phyloP scores from a whole-genome alignment of 2,329 filamentous ascomycete genomes.

The Exophiala viscosa region DNA sequence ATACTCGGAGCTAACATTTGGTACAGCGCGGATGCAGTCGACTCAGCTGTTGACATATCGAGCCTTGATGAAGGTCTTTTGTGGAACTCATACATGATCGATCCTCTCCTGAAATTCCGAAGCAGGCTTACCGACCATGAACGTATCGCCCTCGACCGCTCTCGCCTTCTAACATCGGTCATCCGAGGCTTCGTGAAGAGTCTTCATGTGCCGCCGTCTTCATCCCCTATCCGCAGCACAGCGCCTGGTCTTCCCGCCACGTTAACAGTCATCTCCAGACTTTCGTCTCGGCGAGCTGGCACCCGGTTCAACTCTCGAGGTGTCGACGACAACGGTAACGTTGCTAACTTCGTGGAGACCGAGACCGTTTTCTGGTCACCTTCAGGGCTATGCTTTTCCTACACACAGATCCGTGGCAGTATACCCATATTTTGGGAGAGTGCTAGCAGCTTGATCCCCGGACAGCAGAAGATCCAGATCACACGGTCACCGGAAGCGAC shows the following conservation, averaged over 20 bases:
- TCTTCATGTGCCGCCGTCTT: conserved; percentile 72
- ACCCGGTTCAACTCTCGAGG: conserved; percentile 96
- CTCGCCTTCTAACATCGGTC: conserved; percentile 83
- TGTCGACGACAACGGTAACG: conserved; percentile 95
- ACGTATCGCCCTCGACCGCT: conserved; percentile 74
- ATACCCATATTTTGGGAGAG: conserved; percentile 98
- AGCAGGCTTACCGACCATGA: conserved; percentile 73
- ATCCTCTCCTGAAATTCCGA: conserved; percentile 83
- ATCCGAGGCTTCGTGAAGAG: conserved; percentile 90
- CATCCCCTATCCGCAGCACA: conserved; percentile 64
- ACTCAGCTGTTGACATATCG: conserved; percentile 79
- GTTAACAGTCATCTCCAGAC: conserved; percentile 82
- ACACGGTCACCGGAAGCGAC: conserved; percentile 86
- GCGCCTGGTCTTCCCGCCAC: conserved; percentile 72
- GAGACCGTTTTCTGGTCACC: conserved; percentile 90
- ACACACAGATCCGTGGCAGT: conserved; percentile 86
- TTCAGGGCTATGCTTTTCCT: conserved; percentile 76
- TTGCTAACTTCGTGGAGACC: conserved; percentile 98
- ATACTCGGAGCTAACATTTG: conserved; percentile 23
- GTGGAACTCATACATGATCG: conserved; percentile 99
- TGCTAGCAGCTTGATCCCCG: conserved; percentile 77
- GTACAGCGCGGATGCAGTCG: conserved; percentile 66
- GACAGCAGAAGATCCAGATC: conserved; percentile 89
- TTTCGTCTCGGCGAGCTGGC: conserved; percentile 86
- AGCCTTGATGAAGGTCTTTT: conserved; percentile 88